A percentile compares a stretch with the other conserved stretches of the same genome.
Conservation (phyloP, 768 basidiomycete species). For the Wakefieldia striispora region DNA sequence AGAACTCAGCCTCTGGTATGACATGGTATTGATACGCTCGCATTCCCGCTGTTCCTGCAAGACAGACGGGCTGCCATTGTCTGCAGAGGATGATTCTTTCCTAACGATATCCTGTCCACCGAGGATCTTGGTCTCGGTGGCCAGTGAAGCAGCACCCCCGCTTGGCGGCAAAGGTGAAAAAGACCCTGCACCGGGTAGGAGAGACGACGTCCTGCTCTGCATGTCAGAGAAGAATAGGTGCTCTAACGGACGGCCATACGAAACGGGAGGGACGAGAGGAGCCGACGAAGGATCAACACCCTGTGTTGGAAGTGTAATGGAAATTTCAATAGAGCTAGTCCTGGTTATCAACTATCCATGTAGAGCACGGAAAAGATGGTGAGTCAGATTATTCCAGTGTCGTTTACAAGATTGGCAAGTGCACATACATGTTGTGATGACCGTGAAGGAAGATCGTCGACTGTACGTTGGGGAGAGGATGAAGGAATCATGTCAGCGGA, state of each 20-base stretch:
- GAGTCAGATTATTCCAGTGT: conserved; percentile 5
- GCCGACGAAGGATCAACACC: conserved; percentile 1
- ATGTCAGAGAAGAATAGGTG: conserved; percentile 39
- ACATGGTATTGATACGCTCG: conserved; percentile 24
- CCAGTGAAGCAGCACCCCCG: conserved; percentile 20
- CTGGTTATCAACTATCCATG: conserved; percentile 2
- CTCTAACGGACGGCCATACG: conserved; percentile 7
- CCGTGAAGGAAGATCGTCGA: conserved; percentile 24
- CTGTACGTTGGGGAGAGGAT: conserved; percentile 7
- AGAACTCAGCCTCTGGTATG: conserved; percentile 47
- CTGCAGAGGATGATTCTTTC: background rate
- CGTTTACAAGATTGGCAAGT: conserved; percentile 1
- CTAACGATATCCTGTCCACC: background rate
- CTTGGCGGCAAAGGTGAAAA: conserved; percentile 17
- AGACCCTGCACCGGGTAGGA: conserved; percentile 10
- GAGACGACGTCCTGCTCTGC: conserved; percentile 30
- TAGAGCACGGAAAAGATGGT: background rate
- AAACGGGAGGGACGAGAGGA: background rate
- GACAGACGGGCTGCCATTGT: background rate
- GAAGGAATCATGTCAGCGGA: conserved; percentile 4
- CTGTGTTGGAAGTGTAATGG: conserved; percentile 1
- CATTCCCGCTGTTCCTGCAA: conserved; percentile 14
- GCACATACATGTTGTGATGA: conserved; percentile 19
- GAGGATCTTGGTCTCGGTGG: background rate
- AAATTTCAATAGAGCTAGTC: background rate